Base-by-base conservation (phyloP, 1,284 basidiomycete species). In the Caloboletus inedulis region DNA sequence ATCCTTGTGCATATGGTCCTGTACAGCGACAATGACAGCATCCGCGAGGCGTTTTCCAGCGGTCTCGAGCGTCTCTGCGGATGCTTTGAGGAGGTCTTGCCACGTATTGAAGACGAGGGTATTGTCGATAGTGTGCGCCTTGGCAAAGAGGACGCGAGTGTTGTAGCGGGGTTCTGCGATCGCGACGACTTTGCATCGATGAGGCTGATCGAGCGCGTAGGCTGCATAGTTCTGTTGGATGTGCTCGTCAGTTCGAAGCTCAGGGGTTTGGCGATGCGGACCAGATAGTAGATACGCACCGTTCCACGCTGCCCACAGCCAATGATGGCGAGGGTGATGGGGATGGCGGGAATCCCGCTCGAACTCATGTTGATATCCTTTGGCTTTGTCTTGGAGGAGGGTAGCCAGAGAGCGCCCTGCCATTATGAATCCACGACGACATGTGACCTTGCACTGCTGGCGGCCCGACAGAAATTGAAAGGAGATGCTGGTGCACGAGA, bases 291-390 rank as follows among this genome's bases (percentile, higher is more conserved):
- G 43, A n/a, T 31, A 57, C 65, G 53, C 58, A 89, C 87, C 69
- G 77, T 77, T 53, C 91, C 91, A 52, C 91, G 82, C 67, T 89
- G 85, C 3, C 91, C 91, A 59, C 88, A 91, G 21, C 91, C 92
- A 41, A 93, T 71, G 53, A 84, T 66, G 18, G 74, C 80, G 43
- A 84, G 59, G 1, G 81, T 82, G 39, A 84, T 65, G 19, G 75
- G 71, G 16, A 69, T 51, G 6, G 57, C 46, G 25, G 65, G 57
- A 37, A 54, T 59, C 4, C 48, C 47, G 10, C 33, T 43, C 29
- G 62, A 41, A 45, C 44, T 54, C 58, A 62, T 65, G 19, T 40
- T 41, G 46, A 43, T 50, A 47, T 48, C 46, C 9, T 58, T 43
- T 36, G 62, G 62, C 55, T 68, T 70, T 29, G 55, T 47, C 53